These are phyloP conservation scores for Amanita exitialis DNA, from an alignment of 768 basidiomycete genomes.

Conservation along the genomic window DNA sequence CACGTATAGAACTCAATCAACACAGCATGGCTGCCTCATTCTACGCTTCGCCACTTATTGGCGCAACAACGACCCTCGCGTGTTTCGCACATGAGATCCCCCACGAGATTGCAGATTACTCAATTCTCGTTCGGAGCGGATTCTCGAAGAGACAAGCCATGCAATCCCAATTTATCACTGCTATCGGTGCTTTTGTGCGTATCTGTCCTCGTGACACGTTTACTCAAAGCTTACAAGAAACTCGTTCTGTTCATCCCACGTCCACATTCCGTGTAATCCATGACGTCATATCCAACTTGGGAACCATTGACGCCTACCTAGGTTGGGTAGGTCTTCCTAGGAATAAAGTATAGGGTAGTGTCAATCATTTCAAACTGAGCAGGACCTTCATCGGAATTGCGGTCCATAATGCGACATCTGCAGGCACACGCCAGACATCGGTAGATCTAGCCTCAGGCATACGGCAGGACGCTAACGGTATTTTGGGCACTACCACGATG, in stretches of 20 bases:
- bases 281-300: constrained; percentile 1
- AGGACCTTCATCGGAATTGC: constrained; percentile 86
- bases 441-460: constrained; percentile 69
- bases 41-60: constrained; percentile 89
- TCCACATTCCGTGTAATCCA: constrained; percentile 6
- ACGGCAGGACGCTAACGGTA: constrained; percentile 62
- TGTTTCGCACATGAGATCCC: constrained; percentile 95
- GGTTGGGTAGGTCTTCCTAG: constrained; percentile 27
- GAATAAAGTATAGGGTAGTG: background rate
- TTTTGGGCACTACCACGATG: constrained; percentile 77
- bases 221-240: background rate
- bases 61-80: constrained; percentile 89
- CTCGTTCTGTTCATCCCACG: background rate
- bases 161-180: constrained; percentile 89
- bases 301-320: constrained; percentile 11
- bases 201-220: constrained; percentile 9
- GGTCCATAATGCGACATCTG: constrained; percentile 66
- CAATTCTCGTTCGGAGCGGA: constrained; percentile 83
- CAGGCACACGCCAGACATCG: constrained; percentile 27
- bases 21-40: constrained; percentile 90
- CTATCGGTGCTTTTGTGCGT: constrained; percentile 85
- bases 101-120: constrained; percentile 95
- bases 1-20: background rate
- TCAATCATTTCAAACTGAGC: constrained; percentile 3
- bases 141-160: constrained; percentile 89